A percentile compares a stretch with the other conserved stretches of the same genome.
Conservation (phyloP, 192 early-diverging fungal genomes). For the Umbelopsis sp. region DNA sequence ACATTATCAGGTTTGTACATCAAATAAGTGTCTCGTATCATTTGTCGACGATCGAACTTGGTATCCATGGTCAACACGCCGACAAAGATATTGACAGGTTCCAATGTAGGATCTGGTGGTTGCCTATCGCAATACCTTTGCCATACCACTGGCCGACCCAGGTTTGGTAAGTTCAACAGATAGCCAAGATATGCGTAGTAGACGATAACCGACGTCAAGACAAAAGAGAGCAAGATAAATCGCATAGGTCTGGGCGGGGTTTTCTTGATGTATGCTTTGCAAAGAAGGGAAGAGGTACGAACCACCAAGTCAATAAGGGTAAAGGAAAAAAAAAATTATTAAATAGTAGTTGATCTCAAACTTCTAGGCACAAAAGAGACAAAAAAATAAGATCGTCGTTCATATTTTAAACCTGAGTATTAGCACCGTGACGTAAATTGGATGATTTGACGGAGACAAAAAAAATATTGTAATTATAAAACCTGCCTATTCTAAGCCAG, state of each 20-base stretch:
- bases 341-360: too few species aligned
- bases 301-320: background rate
- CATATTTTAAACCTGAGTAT: too few species aligned
- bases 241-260: background rate
- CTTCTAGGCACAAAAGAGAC: too few species aligned
- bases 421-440: too few species aligned
- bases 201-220: conserved; percentile 9
- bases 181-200: conserved; percentile 20
- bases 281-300: background rate
- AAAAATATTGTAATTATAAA: too few species aligned
- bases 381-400: too few species aligned
- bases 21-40: conserved; percentile 36
- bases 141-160: conserved; percentile 35
- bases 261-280: background rate
- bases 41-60: conserved; percentile 24
- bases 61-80: conserved; percentile 38
- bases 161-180: conserved; percentile 23
- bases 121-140: conserved; percentile 7
- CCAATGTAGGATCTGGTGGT: background rate
- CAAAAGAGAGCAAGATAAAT: conserved; percentile 6
- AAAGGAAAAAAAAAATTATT: too few species aligned
- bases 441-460: too few species aligned
- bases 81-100: conserved; percentile 30
- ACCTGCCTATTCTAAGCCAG: too few species aligned
- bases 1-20: conserved; percentile 29